These are phyloP conservation scores for Oemleria cerasiformis DNA, from an alignment of 306 rosid genomes.

Conservation along the genomic window DNA sequence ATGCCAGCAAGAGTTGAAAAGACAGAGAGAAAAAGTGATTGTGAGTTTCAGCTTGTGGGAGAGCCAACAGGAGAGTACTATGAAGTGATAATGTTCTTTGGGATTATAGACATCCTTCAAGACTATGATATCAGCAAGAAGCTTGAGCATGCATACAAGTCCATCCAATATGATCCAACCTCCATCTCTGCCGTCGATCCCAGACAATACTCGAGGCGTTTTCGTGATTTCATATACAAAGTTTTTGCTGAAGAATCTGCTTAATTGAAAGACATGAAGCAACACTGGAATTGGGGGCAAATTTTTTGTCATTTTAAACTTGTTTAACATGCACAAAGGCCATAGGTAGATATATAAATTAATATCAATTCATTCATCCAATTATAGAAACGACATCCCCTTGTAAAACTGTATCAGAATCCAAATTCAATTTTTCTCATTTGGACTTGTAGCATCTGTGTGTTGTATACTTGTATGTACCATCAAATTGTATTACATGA, in stretches of 20 bases:
- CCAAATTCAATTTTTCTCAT: background rate
- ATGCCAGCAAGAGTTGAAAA: slow-evolving; percentile 79
- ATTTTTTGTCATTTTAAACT: too few species aligned
- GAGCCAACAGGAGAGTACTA: slow-evolving; percentile 82
- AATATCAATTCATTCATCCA: background rate
- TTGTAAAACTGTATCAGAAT: slow-evolving; percentile 3
- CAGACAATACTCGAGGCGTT: slow-evolving; percentile 78
- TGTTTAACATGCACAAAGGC: background rate
- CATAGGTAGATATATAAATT: background rate
- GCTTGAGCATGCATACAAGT: slow-evolving; percentile 96
- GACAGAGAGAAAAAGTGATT: slow-evolving; percentile 57
- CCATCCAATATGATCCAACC: slow-evolving; percentile 84
- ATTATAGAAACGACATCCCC: background rate
- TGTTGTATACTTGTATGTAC: too few species aligned
- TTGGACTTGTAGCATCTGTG: background rate
- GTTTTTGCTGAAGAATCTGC: slow-evolving; percentile 52
- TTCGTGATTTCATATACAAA: slow-evolving; percentile 74
- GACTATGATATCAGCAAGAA: slow-evolving; percentile 98
- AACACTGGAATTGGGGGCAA: background rate
- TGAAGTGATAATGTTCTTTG: slow-evolving; percentile 68
- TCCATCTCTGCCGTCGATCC: slow-evolving; percentile 97
- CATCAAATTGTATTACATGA: too few species aligned
- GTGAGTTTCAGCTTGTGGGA: slow-evolving; percentile 62
- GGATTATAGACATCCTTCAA: slow-evolving; percentile 92
- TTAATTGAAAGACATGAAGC: background rate